Evolutionary conservation across 768 basidiomycete genomes (phyloP), one percentile per base, ranked within the genome.

Genomic region (Exidia glandulosa): DNA sequence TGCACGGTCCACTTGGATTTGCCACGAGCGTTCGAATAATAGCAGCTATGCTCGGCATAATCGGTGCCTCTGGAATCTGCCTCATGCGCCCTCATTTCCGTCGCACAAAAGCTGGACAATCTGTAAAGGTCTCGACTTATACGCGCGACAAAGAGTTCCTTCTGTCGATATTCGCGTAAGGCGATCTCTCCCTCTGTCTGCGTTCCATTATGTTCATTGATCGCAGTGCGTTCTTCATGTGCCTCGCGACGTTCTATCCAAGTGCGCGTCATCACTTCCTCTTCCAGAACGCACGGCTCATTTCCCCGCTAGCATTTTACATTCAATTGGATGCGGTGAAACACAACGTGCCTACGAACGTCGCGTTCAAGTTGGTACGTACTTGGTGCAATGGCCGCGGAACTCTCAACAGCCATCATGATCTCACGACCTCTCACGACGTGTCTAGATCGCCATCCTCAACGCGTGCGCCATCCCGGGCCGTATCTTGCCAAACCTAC

Each of bases 341-440:
- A 56, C 80, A 80, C 59, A 76, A 77, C 1, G 72, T 81, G 37
- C 67, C 70, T 16, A 67, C 73, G 9, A 71, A 66, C 19, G 70
- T 85, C 6, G 79, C 83, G 0, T 84, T 85, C 61, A 83, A 84
- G 60, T 76, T 76, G 32, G 83, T 84, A 59, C 30, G 50, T 45
- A 50, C 48, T n/a, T n/a, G n/a, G n/a, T n/a, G 2, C 50, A 14
- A 29, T 27, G 7, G 14, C 27, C 25, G 47, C 14, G 47, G n/a
- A n/a, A n/a, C n/a, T 16, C 29, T 31, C 9, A 62, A 29, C 32
- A 57, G 36, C 2, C 32, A 25, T 47, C n/a, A 14, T 30, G 12
- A 54, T 60, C 29, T 33, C 10, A 54, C 27, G 12, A 14, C 32
- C 36, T 41, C 3, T 63, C n/a, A 59, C n/a, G 62, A 0, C 55